Base-by-base conservation (phyloP, 768 basidiomycete genomes). In the Strobilomyces dryophilus region DNA sequence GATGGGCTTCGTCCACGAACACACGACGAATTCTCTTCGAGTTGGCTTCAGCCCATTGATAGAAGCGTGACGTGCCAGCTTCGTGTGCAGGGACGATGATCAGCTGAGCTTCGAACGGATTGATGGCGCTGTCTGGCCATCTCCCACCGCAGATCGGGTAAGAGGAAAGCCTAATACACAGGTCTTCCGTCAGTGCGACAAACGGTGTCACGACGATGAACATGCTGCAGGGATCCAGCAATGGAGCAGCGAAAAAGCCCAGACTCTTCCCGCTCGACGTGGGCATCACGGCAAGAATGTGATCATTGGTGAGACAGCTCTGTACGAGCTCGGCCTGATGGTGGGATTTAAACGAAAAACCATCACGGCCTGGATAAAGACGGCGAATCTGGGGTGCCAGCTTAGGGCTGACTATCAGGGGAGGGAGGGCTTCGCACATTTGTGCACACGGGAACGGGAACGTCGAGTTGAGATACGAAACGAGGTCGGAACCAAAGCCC, bases 181-280 rank as follows among this genome's bases (percentile, higher is more conserved):
- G 24, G 24, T 24, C 24, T 24, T 24, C 24, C 4, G 24, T 24
- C 24, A 24, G 24, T 4, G 24, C 24, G 24, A 24, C 24, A 24
- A 24, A 24, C 24, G 24, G 24, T 24, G 24, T 24, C 24, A 24
- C 24, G 24, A 24, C 24, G 24, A 24, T 4, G 4, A 24, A 24
- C 0, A 18, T 27, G 1, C 3, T 29, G 0, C 1, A 2, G 1
- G 49, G 58, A 3, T 45, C 31, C 0, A 60, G 24, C 1, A 59
- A 1, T 0, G 55, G 32, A 0, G 55, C 51, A 4, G 18, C 44
- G 14, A 60, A 60, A 34, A 60, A 59, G 0, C 57, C 53, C 0
- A 60, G 11, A 9, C 57, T 58, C 32, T 60, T 60, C 0, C 59
- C 50, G 15, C 59, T 60, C 3, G 57, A 44, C 0, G 59, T 60